A percentile compares a stretch with the other conserved stretches of the same genome.
Conservation (phyloP, 192 early-diverging fungal genomes). For the Cladochytrium replicatum region DNA sequence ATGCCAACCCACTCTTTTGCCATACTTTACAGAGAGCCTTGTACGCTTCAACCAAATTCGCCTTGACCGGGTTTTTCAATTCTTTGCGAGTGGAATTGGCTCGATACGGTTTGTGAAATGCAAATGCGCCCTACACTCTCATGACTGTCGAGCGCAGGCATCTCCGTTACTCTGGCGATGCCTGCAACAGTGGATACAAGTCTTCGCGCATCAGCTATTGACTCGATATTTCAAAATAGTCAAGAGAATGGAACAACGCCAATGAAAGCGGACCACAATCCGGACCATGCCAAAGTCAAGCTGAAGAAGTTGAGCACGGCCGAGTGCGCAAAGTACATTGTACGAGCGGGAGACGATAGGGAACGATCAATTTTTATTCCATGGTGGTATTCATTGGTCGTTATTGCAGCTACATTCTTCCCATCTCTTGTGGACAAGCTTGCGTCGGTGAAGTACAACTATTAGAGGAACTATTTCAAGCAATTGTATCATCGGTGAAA, state of each 20-base stretch:
- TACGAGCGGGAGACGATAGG: conserved; percentile 45
- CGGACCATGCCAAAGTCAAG: conserved; percentile 36
- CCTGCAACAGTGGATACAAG: conserved; percentile 72
- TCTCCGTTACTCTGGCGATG: conserved; percentile 55
- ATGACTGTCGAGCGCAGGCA: too few relatives aligned
- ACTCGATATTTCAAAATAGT: conserved; percentile 18
- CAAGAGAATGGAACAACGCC: conserved; percentile 4
- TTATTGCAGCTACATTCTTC: too few relatives aligned
- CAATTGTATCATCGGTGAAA: too few relatives aligned
- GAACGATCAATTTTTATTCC: conserved; percentile 57
- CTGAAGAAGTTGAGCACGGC: conserved; percentile 29
- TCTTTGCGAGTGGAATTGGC: conserved; percentile 69
- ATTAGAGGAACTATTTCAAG: too few relatives aligned
- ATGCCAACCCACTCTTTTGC: neutral
- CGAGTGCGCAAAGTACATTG: conserved; percentile 50
- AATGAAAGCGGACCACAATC: neutral
- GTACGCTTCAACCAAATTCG: conserved; percentile 73
- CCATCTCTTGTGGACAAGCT: too few relatives aligned
- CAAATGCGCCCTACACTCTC: too few relatives aligned
- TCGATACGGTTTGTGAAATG: too few relatives aligned
- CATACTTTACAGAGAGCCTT: conserved; percentile 35
- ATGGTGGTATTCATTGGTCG: conserved; percentile 37
- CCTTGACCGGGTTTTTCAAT: conserved; percentile 72
- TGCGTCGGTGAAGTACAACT: too few relatives aligned
- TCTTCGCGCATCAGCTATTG: conserved; percentile 55